phyloP scores from a whole-genome alignment of 495 filamentous ascomycete genomes.

The Aspergillus sparsus region DNA sequence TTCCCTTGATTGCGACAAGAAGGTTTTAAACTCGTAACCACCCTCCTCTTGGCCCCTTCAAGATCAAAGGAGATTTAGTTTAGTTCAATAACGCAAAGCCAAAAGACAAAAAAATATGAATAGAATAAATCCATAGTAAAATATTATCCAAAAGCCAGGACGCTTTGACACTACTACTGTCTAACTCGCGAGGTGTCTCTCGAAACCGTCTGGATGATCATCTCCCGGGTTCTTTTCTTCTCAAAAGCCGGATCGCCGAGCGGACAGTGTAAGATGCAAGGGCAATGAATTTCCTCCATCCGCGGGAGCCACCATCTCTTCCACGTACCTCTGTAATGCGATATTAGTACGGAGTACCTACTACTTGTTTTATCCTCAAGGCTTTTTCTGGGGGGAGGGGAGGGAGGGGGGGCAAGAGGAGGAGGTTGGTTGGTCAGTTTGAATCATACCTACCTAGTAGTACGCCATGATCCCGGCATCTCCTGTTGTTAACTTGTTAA shows the following conservation, averaged over 20 bases:
- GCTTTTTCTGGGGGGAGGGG: no score
- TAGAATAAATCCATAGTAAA: background rate
- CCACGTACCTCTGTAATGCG: slow-evolving; percentile 16
- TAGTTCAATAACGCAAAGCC: background rate
- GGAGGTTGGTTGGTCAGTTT: no score
- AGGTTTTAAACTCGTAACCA: background rate
- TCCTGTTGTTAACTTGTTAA: slow-evolving; percentile 3
- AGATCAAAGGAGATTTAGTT: background rate
- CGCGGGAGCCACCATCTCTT: slow-evolving; percentile 21
- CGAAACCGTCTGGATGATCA: slow-evolving; percentile 25
- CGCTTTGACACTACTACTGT: background rate
- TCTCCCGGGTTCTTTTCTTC: slow-evolving; percentile 17
- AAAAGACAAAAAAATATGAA: background rate
- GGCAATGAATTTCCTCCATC: slow-evolving; percentile 20
- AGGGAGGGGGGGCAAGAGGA: no score
- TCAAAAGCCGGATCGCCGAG: slow-evolving; percentile 7
- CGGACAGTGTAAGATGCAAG: slow-evolving; percentile 18
- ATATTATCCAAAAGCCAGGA: no score
- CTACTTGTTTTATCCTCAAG: background rate
- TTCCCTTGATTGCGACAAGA: background rate
- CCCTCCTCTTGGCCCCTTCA: background rate
- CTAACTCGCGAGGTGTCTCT: background rate
- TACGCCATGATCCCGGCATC: background rate
- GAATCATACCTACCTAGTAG: no score
- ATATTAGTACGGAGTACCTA: slow-evolving; percentile 7